phyloP scores from a whole-genome alignment of 2,329 filamentous ascomycete species.

The Dothistroma septosporum region DNA sequence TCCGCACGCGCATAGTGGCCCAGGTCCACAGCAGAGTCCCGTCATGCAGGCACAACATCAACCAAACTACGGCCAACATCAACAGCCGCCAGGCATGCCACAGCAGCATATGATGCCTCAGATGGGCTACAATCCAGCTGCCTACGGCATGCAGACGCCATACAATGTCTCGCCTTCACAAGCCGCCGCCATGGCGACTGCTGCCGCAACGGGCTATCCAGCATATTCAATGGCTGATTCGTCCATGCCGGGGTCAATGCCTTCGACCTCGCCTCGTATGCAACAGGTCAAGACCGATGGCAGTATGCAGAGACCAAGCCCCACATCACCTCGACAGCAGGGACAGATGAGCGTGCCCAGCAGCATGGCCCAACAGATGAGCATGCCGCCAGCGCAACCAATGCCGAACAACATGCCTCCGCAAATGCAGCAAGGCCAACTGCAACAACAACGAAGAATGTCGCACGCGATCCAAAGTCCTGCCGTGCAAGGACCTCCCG shows the following conservation, averaged over 20 bases:
- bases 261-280: constrained; percentile 71
- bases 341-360: constrained; percentile 52
- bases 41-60: constrained; percentile 70
- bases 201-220: constrained; percentile 78
- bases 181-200: constrained; percentile 89
- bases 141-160: constrained; percentile 62
- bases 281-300: constrained; percentile 60
- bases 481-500: constrained; percentile 39
- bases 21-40: constrained; percentile 59
- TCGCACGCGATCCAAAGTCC: constrained; percentile 72
- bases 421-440: constrained; percentile 29
- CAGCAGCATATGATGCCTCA: constrained; percentile 59
- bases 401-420: constrained; percentile 52
- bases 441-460: constrained; percentile 56
- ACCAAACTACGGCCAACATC: constrained; percentile 51
- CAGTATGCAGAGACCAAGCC: constrained; percentile 57
- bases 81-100: constrained; percentile 57
- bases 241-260: constrained; percentile 60
- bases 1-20: constrained; percentile 37
- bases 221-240: constrained; percentile 68
- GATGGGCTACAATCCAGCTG: constrained; percentile 74
- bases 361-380: constrained; percentile 44
- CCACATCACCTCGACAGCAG: constrained; percentile 69
- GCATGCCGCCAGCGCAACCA: constrained; percentile 53
- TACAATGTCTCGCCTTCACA: constrained; percentile 81